Conservation (phyloP, 2,329 filamentous ascomycete species). For the Fusarium guadeloupense region DNA sequence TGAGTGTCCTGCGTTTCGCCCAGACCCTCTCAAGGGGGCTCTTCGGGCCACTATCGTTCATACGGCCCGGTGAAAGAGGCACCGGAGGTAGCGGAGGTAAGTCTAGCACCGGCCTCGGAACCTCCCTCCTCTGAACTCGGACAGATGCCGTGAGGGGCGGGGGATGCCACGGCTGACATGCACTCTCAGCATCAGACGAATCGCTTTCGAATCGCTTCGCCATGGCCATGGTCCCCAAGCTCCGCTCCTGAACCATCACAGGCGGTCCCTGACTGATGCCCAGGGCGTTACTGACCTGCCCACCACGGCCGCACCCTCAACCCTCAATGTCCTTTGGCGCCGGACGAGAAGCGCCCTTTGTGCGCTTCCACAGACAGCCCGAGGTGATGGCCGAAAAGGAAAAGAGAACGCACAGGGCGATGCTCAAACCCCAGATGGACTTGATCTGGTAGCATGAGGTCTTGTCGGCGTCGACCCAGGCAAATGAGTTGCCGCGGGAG, state of each 20-base stretch:
- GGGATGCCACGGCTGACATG: constrained; percentile 44
- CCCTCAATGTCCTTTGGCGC: constrained; percentile 58
- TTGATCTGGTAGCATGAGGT: constrained; percentile 85
- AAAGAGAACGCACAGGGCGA: constrained; percentile 79
- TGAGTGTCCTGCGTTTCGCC: constrained; percentile 57
- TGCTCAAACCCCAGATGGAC: constrained; percentile 85
- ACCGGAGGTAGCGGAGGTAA: constrained; percentile 46
- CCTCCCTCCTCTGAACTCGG: constrained; percentile 39
- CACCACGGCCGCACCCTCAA: constrained; percentile 60
- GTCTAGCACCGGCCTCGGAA: constrained; percentile 42
- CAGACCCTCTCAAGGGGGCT: constrained; percentile 44
- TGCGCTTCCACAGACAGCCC: constrained; percentile 69
- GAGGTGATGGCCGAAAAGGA: constrained; percentile 68
- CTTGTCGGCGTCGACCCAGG: constrained; percentile 62
- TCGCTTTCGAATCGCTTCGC: constrained; percentile 47
- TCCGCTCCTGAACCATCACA: constrained; percentile 42
- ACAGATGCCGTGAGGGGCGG: constrained; percentile 51
- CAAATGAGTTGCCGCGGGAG: constrained; percentile 47
- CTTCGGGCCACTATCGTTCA: constrained; percentile 25
- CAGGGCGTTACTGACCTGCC: constrained; percentile 24
- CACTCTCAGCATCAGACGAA: constrained; percentile 45
- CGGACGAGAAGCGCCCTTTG: constrained; percentile 53
- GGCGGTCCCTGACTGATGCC: constrained; percentile 27
- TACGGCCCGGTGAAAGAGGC: constrained; percentile 30
- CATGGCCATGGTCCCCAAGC: constrained; percentile 52